phyloP scores from a whole-genome alignment of 176 grass and related monocot species.

The Lolium rigidum region DNA sequence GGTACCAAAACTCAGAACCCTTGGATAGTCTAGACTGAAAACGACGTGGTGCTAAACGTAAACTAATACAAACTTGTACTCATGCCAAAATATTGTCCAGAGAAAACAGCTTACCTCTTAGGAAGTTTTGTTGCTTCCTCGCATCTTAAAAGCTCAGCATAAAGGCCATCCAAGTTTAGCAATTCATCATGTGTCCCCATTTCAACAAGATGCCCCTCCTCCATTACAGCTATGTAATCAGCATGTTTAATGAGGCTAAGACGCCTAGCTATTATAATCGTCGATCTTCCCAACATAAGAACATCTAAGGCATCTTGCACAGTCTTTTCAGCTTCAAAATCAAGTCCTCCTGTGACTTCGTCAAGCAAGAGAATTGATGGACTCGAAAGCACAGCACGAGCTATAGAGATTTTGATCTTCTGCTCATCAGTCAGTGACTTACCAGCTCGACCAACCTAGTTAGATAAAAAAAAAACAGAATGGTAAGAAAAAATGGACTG shows the following conservation, averaged over 20 bases:
- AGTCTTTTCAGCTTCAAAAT: conserved; percentile 99
- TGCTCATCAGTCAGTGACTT: conserved; percentile 89
- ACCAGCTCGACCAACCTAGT: conserved; percentile 91
- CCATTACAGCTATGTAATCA: conserved; percentile 99
- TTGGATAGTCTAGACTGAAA: conserved; percentile 29
- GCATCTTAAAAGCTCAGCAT: conserved; percentile 94
- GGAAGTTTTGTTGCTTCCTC: conserved; percentile 99
- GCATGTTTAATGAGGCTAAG: conserved; percentile 96
- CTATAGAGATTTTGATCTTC: conserved; percentile 98
- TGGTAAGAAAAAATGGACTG: conserved; percentile 36
- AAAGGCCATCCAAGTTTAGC: conserved; percentile 89
- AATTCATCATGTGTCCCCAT: conserved; percentile 99
- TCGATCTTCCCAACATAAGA: conserved; percentile 99
- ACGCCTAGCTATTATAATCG: conserved; percentile 99
- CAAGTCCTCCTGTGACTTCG: conserved; percentile 96
- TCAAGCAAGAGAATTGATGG: conserved; percentile 98
- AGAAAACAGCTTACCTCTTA: conserved; percentile 66
- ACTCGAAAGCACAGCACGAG: conserved; percentile 93
- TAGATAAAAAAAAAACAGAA: conserved; percentile 38
- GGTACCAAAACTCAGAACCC: neutral
- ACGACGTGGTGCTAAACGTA: neutral
- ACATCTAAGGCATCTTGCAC: conserved; percentile 97
- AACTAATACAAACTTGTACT: conserved; percentile 25
- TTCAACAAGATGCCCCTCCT: conserved; percentile 98
- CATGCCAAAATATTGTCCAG: neutral